Evolutionary conservation across 2,329 filamentous ascomycete genomes (phyloP).

Genomic region (Dryadomyces quercus-mongolicae): DNA sequence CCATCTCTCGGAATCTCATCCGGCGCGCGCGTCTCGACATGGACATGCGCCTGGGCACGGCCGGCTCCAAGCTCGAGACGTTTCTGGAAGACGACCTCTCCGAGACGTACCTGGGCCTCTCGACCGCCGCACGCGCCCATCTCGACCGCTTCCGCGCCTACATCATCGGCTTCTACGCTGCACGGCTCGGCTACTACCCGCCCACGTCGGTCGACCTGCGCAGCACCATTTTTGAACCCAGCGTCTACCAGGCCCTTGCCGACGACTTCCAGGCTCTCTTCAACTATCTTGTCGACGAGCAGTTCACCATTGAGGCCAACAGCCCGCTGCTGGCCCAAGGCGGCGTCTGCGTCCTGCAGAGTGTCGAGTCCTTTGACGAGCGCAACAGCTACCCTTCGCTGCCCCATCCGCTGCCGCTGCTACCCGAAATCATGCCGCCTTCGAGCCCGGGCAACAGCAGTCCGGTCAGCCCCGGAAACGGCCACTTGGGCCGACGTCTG

Average conservation of each 20-base stretch:
- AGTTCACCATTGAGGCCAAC: slow-evolving; percentile 33
- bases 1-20: slow-evolving; percentile 52
- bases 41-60: slow-evolving; percentile 47
- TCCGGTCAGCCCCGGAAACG: slow-evolving; percentile 5
- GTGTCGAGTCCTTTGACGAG: slow-evolving; percentile 53
- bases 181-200: slow-evolving; percentile 61
- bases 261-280: slow-evolving; percentile 62
- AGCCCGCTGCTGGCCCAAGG: slow-evolving; percentile 45
- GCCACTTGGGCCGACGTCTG: slow-evolving; percentile 18
- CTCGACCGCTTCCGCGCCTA: slow-evolving; percentile 62
- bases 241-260: slow-evolving; percentile 48
- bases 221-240: slow-evolving; percentile 40
- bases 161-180: slow-evolving; percentile 52
- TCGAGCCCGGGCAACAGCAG: background rate
- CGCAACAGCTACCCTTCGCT: slow-evolving; percentile 47
- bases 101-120: slow-evolving; percentile 51
- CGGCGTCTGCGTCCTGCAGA: slow-evolving; percentile 59
- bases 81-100: slow-evolving; percentile 65
- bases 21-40: slow-evolving; percentile 51
- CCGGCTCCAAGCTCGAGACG: slow-evolving; percentile 44
- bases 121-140: slow-evolving; percentile 48
- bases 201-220: slow-evolving; percentile 33
- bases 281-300: slow-evolving; percentile 55
- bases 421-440: slow-evolving; percentile 37
- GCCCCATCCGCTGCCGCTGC: slow-evolving; percentile 52